Conservation (phyloP, 1,284 basidiomycete species). For the Ganoderma sinense region DNA sequence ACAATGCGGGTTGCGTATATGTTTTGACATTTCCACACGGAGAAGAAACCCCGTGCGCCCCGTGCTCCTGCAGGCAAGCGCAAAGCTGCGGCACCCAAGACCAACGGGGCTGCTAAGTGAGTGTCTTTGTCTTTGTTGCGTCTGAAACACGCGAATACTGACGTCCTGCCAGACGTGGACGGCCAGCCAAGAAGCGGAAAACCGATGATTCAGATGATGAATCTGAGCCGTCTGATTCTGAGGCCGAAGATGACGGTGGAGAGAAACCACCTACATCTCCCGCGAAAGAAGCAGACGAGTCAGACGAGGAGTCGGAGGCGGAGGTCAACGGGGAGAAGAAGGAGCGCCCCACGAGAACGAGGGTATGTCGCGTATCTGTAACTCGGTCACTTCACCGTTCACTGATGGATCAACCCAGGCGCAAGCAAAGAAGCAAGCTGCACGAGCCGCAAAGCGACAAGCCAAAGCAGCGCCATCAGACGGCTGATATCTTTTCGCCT, state of each 20-base stretch:
- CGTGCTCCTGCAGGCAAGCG: slow-evolving; percentile 46
- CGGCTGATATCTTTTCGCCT: slow-evolving; percentile 20
- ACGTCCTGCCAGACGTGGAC: slow-evolving; percentile 34
- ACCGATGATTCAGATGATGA: slow-evolving; percentile 43
- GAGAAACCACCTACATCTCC: slow-evolving; percentile 32
- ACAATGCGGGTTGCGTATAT: background rate
- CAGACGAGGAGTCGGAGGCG: slow-evolving; percentile 39
- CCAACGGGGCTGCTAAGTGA: slow-evolving; percentile 51
- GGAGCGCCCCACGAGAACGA: slow-evolving; percentile 50
- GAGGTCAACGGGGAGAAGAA: slow-evolving; percentile 43
- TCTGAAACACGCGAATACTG: background rate
- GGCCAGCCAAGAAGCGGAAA: slow-evolving; percentile 44
- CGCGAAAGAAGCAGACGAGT: slow-evolving; percentile 31
- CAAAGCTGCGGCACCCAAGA: slow-evolving; percentile 45
- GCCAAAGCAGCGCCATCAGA: slow-evolving; percentile 25
- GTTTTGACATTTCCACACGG: background rate
- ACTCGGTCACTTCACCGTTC: background rate
- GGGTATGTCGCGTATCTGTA: slow-evolving; percentile 40
- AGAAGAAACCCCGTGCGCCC: slow-evolving; percentile 43
- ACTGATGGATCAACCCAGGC: background rate
- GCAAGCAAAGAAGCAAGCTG: slow-evolving; percentile 30
- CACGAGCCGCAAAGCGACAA: slow-evolving; percentile 30
- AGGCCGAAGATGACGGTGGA: slow-evolving; percentile 38
- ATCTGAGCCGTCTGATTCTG: slow-evolving; percentile 39
- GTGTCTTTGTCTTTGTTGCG: slow-evolving; percentile 21